Percentiles rank a stretch among this genome's conserved stretches.
phyloP scores from a whole-genome alignment of 768 basidiomycete species.

The Russula sp. region DNA sequence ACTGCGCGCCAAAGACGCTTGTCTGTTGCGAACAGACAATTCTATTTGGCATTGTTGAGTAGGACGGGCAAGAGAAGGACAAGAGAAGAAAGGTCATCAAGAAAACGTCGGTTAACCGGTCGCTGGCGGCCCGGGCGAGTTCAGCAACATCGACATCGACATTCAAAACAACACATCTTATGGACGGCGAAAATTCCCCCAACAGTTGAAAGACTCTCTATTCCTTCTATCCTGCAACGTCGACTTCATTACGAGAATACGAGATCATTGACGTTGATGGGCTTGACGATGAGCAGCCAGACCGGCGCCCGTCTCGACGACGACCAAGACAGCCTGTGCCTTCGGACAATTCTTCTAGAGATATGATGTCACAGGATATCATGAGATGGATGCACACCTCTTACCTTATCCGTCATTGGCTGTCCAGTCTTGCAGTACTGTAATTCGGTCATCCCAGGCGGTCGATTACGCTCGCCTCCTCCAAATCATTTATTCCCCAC shows the following conservation, averaged over 20 bases:
- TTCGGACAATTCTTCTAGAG: background rate
- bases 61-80: slow-evolving; percentile 93
- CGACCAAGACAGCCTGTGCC: slow-evolving; percentile 1
- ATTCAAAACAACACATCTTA: too few relatives aligned
- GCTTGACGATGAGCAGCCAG: slow-evolving; percentile 38
- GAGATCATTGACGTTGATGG: slow-evolving; percentile 47
- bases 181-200: background rate
- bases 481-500: slow-evolving; percentile 39
- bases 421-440: background rate
- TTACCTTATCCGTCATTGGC: slow-evolving; percentile 28
- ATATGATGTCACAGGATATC: slow-evolving; percentile 28
- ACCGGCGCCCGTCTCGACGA: slow-evolving; percentile 22
- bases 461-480: slow-evolving; percentile 29
- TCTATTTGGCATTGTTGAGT: slow-evolving; percentile 86
- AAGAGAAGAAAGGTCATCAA: slow-evolving; percentile 77
- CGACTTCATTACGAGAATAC: slow-evolving; percentile 29
- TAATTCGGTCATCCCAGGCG: slow-evolving; percentile 16
- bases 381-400: slow-evolving; percentile 40
- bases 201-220: background rate
- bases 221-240: slow-evolving; percentile 27
- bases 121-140: too few relatives aligned
- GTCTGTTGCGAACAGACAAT: slow-evolving; percentile 76
- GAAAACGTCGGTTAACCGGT: too few relatives aligned
- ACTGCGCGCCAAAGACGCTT: slow-evolving; percentile 52
- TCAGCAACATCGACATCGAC: background rate